These are phyloP conservation scores for Phoenix roebelenii DNA, from an alignment of 176 grass and related monocot genomes.

Conservation along the genomic window DNA sequence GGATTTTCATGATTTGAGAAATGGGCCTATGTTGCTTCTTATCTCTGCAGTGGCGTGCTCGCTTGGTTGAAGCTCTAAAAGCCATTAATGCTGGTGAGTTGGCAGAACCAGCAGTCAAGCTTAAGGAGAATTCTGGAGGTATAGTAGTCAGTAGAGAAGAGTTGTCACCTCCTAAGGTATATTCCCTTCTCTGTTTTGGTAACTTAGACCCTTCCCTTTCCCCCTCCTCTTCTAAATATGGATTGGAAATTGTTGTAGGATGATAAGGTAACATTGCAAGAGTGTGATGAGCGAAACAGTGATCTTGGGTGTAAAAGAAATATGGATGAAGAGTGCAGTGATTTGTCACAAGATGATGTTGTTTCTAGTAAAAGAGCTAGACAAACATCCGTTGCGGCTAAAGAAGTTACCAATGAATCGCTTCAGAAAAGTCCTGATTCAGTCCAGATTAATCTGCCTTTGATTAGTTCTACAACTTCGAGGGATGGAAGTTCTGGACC, in stretches of 20 bases:
- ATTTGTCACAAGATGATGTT: constrained; percentile 41
- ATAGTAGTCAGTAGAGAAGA: constrained; percentile 27
- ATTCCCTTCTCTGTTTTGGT: background rate
- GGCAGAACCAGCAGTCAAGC: constrained; percentile 7
- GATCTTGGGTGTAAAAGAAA: constrained; percentile 57
- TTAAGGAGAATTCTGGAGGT: constrained; percentile 24
- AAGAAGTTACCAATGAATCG: constrained; percentile 26
- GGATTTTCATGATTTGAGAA: no score
- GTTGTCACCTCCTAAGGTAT: constrained; percentile 31
- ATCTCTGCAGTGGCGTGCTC: constrained; percentile 25
- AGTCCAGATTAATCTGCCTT: constrained; percentile 21
- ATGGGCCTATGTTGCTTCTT: background rate
- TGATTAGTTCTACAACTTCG: constrained; percentile 19
- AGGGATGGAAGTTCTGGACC: constrained; percentile 65
- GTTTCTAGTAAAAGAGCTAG: constrained; percentile 53
- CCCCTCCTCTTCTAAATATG: background rate
- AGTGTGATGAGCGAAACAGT: constrained; percentile 45
- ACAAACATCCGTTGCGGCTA: constrained; percentile 22
- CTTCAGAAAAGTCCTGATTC: constrained; percentile 21
- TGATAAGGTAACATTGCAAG: constrained; percentile 16
- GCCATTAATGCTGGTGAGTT: constrained; percentile 27
- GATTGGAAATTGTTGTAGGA: constrained; percentile 10
- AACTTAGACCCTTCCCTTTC: background rate
- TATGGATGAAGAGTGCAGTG: constrained; percentile 40
- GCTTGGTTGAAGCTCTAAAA: constrained; percentile 25